Conservation (phyloP, 2,329 filamentous ascomycete genomes). For the Epichloe coenophiala region DNA sequence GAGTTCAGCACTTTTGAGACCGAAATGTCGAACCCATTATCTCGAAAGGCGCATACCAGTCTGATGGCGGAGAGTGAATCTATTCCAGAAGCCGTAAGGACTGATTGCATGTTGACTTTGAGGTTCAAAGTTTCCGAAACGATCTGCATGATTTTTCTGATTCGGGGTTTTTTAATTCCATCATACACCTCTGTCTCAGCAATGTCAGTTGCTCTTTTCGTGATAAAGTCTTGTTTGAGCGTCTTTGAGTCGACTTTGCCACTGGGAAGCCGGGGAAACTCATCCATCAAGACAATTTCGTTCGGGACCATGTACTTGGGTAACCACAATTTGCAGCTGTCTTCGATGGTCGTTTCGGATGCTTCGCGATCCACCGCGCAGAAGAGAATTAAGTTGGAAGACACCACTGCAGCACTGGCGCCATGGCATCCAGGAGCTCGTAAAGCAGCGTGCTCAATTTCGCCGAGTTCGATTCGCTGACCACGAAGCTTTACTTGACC, state of each 20-base stretch:
- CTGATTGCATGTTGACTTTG: constrained; percentile 22
- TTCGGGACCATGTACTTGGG: constrained; percentile 73
- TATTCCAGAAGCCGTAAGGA: constrained; percentile 42
- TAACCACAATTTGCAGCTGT: constrained; percentile 59
- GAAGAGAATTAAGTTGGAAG: constrained; percentile 60
- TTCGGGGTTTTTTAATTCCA: constrained; percentile 11
- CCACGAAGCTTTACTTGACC: constrained; percentile 82
- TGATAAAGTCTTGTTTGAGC: constrained; percentile 38
- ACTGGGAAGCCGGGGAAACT: constrained; percentile 64
- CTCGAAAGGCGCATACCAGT: constrained; percentile 50
- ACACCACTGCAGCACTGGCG: constrained; percentile 53
- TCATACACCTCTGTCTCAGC: background rate
- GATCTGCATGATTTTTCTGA: constrained; percentile 22
- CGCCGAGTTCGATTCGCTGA: constrained; percentile 69
- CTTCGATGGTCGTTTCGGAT: constrained; percentile 30
- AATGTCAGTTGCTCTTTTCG: constrained; percentile 7
- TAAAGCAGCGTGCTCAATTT: constrained; percentile 58
- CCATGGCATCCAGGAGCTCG: constrained; percentile 48
- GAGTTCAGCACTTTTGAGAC: constrained; percentile 50
- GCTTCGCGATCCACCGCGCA: constrained; percentile 39
- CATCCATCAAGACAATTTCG: constrained; percentile 49
- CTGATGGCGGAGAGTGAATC: constrained; percentile 43
- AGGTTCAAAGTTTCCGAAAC: constrained; percentile 28
- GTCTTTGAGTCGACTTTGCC: constrained; percentile 67
- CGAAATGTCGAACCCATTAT: constrained; percentile 37